Conservation (phyloP, 805 yeast genomes). For the Kregervanrija pseudodelftensis region DNA sequence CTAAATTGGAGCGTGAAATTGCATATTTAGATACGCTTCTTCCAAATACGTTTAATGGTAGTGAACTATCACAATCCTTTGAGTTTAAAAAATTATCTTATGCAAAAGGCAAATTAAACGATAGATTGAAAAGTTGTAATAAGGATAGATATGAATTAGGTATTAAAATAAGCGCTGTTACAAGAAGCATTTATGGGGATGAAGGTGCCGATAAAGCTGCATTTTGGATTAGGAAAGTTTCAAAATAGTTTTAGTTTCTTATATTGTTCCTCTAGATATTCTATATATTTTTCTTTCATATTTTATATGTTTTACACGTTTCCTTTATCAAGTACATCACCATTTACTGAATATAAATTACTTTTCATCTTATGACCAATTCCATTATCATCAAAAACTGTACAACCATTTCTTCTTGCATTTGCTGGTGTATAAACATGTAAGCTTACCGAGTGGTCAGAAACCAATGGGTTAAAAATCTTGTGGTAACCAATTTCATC, state of each 20-base stretch:
- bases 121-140: slow-evolving; percentile 20
- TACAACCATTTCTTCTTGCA: slow-evolving; percentile 49
- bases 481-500: slow-evolving; percentile 63
- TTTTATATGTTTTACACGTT: no score
- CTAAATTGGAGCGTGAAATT: slow-evolving; percentile 26
- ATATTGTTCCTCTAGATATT: no score
- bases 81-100: slow-evolving; percentile 22
- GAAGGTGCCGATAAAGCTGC: slow-evolving; percentile 37
- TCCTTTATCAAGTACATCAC: no score
- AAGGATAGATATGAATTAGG: slow-evolving; percentile 26
- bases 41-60: slow-evolving; percentile 14
- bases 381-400: slow-evolving; percentile 40
- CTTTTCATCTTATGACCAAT: not conserved
- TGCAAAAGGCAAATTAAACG: slow-evolving; percentile 23
- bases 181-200: slow-evolving; percentile 23
- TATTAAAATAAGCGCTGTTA: slow-evolving; percentile 21
- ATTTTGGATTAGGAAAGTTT: slow-evolving; percentile 50
- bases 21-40: slow-evolving; percentile 23
- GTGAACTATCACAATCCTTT: slow-evolving; percentile 11
- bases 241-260: not conserved
- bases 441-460: slow-evolving; percentile 46
- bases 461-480: slow-evolving; percentile 43
- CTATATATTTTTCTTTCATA: no score
- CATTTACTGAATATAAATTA: no score
- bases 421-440: slow-evolving; percentile 76